A percentile compares a stretch with the other conserved stretches of the same genome.
Evolutionary conservation across 768 basidiomycete species (phyloP).

Genomic region (Daedaleopsis sinensis): DNA sequence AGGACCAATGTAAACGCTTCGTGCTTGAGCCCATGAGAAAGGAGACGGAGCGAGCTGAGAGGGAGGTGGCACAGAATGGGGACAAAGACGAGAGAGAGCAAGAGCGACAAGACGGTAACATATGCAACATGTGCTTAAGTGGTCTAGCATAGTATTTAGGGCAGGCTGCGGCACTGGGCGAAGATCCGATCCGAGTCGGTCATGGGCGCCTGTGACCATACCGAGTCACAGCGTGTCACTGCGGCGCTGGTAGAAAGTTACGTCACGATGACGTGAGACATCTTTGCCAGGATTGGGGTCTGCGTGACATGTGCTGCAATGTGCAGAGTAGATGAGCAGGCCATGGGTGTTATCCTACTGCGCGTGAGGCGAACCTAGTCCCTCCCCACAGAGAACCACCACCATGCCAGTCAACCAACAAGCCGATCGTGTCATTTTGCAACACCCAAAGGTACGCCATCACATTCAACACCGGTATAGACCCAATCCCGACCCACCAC

Average conservation of each 20-base stretch:
- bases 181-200: background rate
- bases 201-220: too few relatives aligned
- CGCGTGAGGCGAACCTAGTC: too few relatives aligned
- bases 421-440: conserved; percentile 49
- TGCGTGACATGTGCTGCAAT: background rate
- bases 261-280: conserved; percentile 4
- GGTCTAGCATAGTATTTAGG: conserved; percentile 7
- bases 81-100: background rate
- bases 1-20: background rate
- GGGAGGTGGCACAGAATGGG: background rate
- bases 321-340: too few relatives aligned
- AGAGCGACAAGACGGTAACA: too few relatives aligned
- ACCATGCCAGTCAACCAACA: conserved; percentile 60
- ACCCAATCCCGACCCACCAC: background rate
- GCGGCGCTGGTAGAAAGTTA: background rate
- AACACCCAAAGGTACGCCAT: conserved; percentile 60
- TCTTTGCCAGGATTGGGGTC: too few relatives aligned
- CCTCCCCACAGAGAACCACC: too few relatives aligned
- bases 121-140: background rate
- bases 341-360: too few relatives aligned
- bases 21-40: background rate
- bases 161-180: conserved; percentile 11
- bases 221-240: background rate
- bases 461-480: background rate
- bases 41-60: conserved; percentile 2